A percentile compares a stretch with the other conserved stretches of the same genome.
Evolutionary conservation across 2,329 filamentous ascomycete species (phyloP).

Genomic region (Sporothrix variecibatus): DNA sequence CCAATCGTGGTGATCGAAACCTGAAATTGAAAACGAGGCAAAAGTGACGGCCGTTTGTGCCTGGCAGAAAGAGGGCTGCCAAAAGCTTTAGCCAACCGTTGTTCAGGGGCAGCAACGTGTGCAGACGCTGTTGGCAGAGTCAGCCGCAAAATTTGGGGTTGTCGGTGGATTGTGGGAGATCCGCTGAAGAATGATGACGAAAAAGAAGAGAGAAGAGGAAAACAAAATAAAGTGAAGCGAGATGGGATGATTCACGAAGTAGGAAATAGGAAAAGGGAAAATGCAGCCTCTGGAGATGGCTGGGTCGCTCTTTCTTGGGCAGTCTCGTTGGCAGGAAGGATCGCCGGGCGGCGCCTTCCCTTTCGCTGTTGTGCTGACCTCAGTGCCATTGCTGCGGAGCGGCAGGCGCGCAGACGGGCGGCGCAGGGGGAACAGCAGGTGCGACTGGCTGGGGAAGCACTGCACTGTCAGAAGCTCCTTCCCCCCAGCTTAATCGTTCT

Average conservation of each 20-base stretch:
- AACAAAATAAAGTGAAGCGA: not conserved
- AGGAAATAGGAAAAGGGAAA: not conserved
- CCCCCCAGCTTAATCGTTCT: not conserved
- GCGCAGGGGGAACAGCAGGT: slow-evolving; percentile 11
- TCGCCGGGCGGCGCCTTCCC: slow-evolving; percentile 4
- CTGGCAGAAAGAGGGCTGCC: not conserved
- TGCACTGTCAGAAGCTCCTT: not conserved
- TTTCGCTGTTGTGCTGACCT: not conserved
- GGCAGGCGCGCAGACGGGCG: slow-evolving; percentile 4
- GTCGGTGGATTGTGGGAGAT: not conserved
- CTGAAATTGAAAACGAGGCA: not conserved
- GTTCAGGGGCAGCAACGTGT: not conserved
- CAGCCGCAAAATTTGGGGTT: not conserved
- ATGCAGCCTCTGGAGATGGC: slow-evolving; percentile 1
- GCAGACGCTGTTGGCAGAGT: not conserved
- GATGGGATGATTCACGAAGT: not conserved
- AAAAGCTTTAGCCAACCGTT: not conserved
- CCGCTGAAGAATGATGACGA: not conserved
- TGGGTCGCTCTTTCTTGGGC: not conserved
- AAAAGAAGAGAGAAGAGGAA: not conserved
- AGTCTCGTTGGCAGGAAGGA: not conserved
- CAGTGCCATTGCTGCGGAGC: not conserved
- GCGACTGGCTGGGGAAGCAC: slow-evolving; percentile 9
- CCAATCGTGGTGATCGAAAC: not conserved
- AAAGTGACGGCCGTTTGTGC: not conserved